These are phyloP conservation scores for Xanthoconium purpureum DNA, from an alignment of 768 basidiomycete species.

Conservation along the genomic window DNA sequence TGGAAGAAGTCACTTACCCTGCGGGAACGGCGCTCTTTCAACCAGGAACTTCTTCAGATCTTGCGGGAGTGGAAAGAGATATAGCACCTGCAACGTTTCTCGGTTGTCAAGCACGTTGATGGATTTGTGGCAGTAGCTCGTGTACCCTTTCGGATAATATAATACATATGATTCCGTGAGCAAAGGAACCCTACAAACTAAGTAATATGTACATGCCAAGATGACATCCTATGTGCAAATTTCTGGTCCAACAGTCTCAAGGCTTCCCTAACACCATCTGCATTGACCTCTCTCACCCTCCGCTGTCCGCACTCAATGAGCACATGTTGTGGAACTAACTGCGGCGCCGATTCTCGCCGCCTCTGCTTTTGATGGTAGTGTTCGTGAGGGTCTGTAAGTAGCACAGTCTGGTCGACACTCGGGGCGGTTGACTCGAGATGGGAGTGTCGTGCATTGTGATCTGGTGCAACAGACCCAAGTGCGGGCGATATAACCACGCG, in stretches of 20 bases:
- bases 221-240: constrained; percentile 37
- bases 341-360: constrained; percentile 43
- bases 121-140: not conserved
- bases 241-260: constrained; percentile 70
- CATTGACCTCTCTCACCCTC: constrained; percentile 61
- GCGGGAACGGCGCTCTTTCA: constrained; percentile 35
- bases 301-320: constrained; percentile 61
- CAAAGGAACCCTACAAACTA: not conserved
- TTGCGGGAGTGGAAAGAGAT: constrained; percentile 25
- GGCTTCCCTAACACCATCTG: constrained; percentile 73
- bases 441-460: constrained; percentile 29
- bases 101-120: not conserved
- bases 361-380: constrained; percentile 47
- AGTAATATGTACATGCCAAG: not conserved
- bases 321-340: constrained; percentile 59
- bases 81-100: constrained; percentile 1
- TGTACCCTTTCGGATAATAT: constrained; percentile 2
- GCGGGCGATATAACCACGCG: constrained; percentile 58
- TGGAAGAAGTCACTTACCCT: constrained; percentile 27
- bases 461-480: constrained; percentile 47
- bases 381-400: constrained; percentile 54
- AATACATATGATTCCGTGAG: not conserved
- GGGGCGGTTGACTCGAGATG: constrained; percentile 8
- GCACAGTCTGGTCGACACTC: constrained; percentile 36
- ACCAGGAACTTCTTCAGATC: constrained; percentile 35